Percentiles rank a stretch among this genome's conserved stretches.
These are phyloP conservation scores for Vinca minor DNA, from an alignment of 257 asterid genomes.

Conservation along the genomic window DNA sequence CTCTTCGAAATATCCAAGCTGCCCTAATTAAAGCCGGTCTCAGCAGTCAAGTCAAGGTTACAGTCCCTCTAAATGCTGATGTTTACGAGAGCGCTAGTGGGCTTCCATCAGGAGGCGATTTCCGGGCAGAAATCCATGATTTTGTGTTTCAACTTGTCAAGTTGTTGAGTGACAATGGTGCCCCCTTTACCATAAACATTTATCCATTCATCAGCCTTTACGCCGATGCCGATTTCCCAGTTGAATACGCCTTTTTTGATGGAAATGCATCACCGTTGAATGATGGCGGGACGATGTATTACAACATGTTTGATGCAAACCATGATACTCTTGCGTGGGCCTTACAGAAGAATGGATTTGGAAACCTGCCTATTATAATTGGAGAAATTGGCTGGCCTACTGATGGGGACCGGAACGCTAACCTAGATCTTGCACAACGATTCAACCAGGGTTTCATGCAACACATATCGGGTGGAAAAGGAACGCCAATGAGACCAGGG, in stretches of 20 bases:
- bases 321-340: slow-evolving; percentile 80
- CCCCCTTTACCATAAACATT: slow-evolving; percentile 69
- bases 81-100: slow-evolving; percentile 48
- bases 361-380: slow-evolving; percentile 47
- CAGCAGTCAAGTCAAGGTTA: slow-evolving; percentile 70
- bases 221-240: slow-evolving; percentile 58
- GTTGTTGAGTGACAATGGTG: slow-evolving; percentile 52
- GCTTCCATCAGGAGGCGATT: slow-evolving; percentile 63
- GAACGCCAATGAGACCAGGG: slow-evolving; percentile 73
- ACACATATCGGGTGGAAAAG: slow-evolving; percentile 48
- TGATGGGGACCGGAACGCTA: slow-evolving; percentile 63
- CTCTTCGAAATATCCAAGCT: slow-evolving; percentile 68
- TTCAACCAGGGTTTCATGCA: slow-evolving; percentile 78
- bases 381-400: slow-evolving; percentile 95
- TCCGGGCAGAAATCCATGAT: slow-evolving; percentile 57
- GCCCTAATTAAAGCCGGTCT: slow-evolving; percentile 74
- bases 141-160: slow-evolving; percentile 48
- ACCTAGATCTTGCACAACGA: slow-evolving; percentile 36
- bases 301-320: slow-evolving; percentile 79
- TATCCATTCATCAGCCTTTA: slow-evolving; percentile 85
- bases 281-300: slow-evolving; percentile 54
- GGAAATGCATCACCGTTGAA: slow-evolving; percentile 48
- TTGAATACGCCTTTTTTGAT: slow-evolving; percentile 70
- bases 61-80: slow-evolving; percentile 81
- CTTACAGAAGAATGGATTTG: slow-evolving; percentile 55